Conservation (phyloP, 371 early-diverging fungal genomes). For the Polyrhizophydium stewartii region DNA sequence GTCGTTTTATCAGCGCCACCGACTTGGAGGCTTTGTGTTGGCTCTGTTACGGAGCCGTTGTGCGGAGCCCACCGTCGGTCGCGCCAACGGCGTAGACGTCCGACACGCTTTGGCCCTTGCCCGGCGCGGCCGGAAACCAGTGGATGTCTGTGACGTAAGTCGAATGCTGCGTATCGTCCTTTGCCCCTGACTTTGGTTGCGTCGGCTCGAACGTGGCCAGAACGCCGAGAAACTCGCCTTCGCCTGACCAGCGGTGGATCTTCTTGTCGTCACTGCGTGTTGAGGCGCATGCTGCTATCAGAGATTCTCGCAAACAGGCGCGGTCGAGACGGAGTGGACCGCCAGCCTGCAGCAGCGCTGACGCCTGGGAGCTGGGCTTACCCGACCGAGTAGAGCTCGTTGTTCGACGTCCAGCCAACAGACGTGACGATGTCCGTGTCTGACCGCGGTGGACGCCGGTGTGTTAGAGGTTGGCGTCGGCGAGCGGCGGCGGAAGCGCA, state of each 20-base stretch:
- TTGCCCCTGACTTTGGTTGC: background rate
- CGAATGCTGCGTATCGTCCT: background rate
- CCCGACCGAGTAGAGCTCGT: constrained; percentile 47
- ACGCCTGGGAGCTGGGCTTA: constrained; percentile 4
- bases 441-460: background rate
- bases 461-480: background rate
- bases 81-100: constrained; percentile 41
- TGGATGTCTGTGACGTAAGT: constrained; percentile 33
- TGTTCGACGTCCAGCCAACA: constrained; percentile 47
- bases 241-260: constrained; percentile 40
- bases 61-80: constrained; percentile 50
- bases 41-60: too few relatives aligned
- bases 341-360: too few relatives aligned
- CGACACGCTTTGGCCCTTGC: constrained; percentile 24
- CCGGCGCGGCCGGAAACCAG: constrained; percentile 42
- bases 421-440: constrained; percentile 42
- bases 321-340: too few relatives aligned
- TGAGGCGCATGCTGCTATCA: background rate
- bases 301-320: background rate
- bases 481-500: background rate
- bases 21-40: too few relatives aligned
- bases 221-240: constrained; percentile 40
- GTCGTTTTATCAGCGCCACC: background rate
- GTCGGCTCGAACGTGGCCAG: constrained; percentile 27
- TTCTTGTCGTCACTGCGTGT: constrained; percentile 36